Base-by-base conservation (phyloP, 176 grass and related monocot species). In the Poa pratensis region DNA sequence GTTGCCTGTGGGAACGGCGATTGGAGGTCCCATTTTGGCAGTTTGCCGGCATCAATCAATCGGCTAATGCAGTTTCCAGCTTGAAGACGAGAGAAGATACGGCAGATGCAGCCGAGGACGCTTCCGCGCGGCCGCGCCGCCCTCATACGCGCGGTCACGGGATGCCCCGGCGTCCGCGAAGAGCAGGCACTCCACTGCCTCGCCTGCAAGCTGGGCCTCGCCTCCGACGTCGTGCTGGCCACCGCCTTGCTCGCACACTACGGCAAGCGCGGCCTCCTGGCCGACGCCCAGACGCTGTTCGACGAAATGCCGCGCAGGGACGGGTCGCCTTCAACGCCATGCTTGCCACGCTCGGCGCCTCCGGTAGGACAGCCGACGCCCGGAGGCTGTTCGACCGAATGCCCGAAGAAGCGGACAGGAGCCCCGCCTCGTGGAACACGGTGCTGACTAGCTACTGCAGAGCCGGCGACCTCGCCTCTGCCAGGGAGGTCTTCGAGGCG, bases 261-360 rank as follows among this genome's bases (percentile, higher is more conserved):
- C 26, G 84, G 65, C 65, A 86, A 24, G 74, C 88, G 35, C 8
- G 79, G 79, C 6, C 46, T 86, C 24, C 55, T 74, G 32, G 23
- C 1, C 9, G 19, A 6, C 15, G 88, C 79, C 10, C 73, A 79
- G 79, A 26, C 14, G 19, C 19, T 90, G 77, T 94, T 90, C 53
- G 86, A 90, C 24, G 92, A 90, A 77, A 94, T 94, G 86, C 55
- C 24, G 68, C 26, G 1, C 5, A 75, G 69, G 69, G 92, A 90
- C 12, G 79, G 19, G 35, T 94, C 34, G 79, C 86, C 46, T 84
- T 19, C 78, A 94, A 90, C 88, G 84, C 88, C 42, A 85, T 90
- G 86, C 39, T 93, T 0, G 83, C 86, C 2, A 79, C 85, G 49
- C 80, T 86, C 15, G 43, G 40, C 11, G 75, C 78, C 15, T 68